Conservation (phyloP, 495 filamentous ascomycete genomes). For the Lasiosphaeriaceae sp. region DNA sequence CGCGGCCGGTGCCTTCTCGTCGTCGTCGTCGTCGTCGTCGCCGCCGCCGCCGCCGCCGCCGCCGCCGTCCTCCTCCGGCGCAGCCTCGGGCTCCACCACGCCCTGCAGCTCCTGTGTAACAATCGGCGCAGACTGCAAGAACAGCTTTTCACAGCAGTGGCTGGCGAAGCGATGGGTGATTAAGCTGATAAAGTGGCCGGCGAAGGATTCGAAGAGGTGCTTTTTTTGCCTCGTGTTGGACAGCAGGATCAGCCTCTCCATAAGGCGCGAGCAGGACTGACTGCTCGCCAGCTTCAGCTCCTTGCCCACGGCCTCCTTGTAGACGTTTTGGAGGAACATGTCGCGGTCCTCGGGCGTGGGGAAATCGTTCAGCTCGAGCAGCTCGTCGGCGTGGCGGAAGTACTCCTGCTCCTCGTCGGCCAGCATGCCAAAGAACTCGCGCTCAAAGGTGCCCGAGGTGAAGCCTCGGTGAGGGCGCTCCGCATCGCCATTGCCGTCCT, state of each 20-base stretch:
- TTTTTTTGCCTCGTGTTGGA: constrained; percentile 80
- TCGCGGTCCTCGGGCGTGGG: constrained; percentile 67
- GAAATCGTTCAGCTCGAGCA: constrained; percentile 87
- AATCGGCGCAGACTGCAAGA: constrained; percentile 72
- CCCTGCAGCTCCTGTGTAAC: constrained; percentile 68
- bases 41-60: constrained; percentile 20
- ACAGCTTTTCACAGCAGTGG: constrained; percentile 94
- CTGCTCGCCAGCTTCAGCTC: constrained; percentile 93
- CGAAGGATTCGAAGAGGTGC: constrained; percentile 75
- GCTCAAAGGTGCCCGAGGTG: constrained; percentile 30
- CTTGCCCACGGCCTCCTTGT: constrained; percentile 79
- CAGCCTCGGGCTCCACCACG: constrained; percentile 14
- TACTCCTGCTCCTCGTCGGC: constrained; percentile 90
- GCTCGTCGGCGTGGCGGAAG: constrained; percentile 81
- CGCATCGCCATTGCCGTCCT: constrained; percentile 21
- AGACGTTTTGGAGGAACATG: constrained; percentile 82
- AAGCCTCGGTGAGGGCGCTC: constrained; percentile 14
- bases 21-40: constrained; percentile 27
- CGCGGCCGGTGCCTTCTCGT: constrained; percentile 27
- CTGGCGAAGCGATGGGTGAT: constrained; percentile 94
- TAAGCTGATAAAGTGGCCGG: constrained; percentile 81
- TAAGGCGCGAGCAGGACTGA: constrained; percentile 87
- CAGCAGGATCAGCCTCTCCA: constrained; percentile 85
- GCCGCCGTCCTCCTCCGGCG: constrained; percentile 28
- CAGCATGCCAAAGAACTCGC: constrained; percentile 83